Conservation (phyloP, 129 eudicot species). For the Arctium minus region DNA sequence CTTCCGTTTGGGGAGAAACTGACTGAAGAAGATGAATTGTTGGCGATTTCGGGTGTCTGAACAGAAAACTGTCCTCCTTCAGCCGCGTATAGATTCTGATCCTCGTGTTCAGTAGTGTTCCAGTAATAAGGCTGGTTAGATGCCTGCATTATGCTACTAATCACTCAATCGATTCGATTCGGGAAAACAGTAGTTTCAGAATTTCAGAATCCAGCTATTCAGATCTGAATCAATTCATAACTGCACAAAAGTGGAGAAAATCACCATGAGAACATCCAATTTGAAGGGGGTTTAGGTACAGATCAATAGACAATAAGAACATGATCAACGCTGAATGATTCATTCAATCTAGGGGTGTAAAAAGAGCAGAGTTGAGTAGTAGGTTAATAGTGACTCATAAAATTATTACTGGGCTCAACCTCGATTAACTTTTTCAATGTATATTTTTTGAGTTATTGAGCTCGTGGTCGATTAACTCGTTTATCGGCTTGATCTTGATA, state of each 20-base stretch:
- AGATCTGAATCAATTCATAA: neutral
- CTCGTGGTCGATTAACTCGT: no score
- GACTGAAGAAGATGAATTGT: slow-evolving; percentile 56
- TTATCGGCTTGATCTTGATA: no score
- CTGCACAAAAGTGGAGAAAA: neutral
- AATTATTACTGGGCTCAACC: no score
- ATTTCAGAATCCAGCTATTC: neutral
- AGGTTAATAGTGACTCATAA: no score
- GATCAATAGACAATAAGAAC: neutral
- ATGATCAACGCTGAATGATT: neutral
- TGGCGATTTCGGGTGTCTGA: slow-evolving; percentile 21
- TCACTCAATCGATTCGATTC: no score
- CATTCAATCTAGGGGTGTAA: no score
- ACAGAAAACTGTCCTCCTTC: slow-evolving; percentile 31
- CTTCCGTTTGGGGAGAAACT: slow-evolving; percentile 51
- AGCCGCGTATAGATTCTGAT: slow-evolving; percentile 19
- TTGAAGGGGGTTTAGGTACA: neutral
- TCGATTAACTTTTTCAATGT: no score
- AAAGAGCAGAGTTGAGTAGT: no score
- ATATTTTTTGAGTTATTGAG: no score
- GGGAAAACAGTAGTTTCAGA: neutral
- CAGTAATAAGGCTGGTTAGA: slow-evolving; percentile 35
- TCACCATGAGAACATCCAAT: neutral
- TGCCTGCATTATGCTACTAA: slow-evolving; percentile 22
- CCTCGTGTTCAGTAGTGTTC: slow-evolving; percentile 19